Evolutionary conservation across 352 stramenopile genomes (phyloP).

Genomic region (Phytopythium oedochilum): DNA sequence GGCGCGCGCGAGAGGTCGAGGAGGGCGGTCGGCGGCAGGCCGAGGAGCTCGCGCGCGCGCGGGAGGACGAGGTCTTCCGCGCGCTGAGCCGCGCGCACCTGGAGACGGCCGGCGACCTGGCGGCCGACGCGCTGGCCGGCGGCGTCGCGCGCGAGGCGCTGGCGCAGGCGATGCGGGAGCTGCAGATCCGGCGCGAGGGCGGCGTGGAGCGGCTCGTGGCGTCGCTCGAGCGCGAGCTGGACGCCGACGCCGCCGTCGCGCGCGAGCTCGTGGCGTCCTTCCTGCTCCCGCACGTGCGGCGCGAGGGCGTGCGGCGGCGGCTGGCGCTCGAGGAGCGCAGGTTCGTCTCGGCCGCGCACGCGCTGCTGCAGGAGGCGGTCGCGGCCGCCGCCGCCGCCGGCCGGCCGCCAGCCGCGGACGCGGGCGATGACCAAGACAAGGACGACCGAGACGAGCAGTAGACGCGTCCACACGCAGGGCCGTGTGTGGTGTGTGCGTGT

Average conservation of each 20-base stretch:
- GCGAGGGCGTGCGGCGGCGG: constrained; percentile 53
- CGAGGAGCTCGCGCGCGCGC: constrained; percentile 76
- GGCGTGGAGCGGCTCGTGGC: constrained; percentile 44
- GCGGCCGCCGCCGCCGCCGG: constrained; percentile 13
- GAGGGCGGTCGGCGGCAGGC: constrained; percentile 85
- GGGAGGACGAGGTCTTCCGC: constrained; percentile 81
- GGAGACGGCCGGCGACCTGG: constrained; percentile 66
- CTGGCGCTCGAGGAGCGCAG: constrained; percentile 57
- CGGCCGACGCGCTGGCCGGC: constrained; percentile 58
- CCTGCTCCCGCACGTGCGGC: constrained; percentile 72
- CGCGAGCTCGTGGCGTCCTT: constrained; percentile 81
- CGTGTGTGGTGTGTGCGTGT: too few relatives aligned
- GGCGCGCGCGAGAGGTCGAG: constrained; percentile 72
- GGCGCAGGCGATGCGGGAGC: constrained; percentile 37
- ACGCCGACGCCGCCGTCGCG: constrained; percentile 59
- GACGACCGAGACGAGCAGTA: background rate
- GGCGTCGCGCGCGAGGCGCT: constrained; percentile 53
- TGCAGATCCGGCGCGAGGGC: constrained; percentile 37
- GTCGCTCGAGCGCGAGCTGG: constrained; percentile 36
- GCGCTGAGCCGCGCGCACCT: constrained; percentile 75
- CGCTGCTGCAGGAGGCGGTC: constrained; percentile 42
- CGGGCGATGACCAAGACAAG: background rate
- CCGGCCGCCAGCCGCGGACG: too few relatives aligned
- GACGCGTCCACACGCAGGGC: too few relatives aligned
- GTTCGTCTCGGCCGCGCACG: constrained; percentile 58